phyloP scores from a whole-genome alignment of 257 asterid species.

The Solanum sitiens region DNA sequence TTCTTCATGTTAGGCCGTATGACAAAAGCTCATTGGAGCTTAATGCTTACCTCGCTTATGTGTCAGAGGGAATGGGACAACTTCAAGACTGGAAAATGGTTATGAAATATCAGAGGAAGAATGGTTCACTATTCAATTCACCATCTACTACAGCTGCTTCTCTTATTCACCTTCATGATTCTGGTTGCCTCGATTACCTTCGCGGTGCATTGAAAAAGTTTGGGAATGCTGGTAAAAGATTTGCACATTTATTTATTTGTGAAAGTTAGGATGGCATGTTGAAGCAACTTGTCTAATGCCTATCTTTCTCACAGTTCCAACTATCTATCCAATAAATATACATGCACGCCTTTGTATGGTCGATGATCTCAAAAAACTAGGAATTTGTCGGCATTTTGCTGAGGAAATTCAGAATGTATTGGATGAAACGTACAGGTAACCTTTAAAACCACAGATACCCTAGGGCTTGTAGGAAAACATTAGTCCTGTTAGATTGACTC shows the following conservation, averaged over 20 bases:
- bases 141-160: slow-evolving; percentile 93
- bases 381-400: slow-evolving; percentile 51
- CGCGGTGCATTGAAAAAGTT: slow-evolving; percentile 34
- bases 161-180: slow-evolving; percentile 33
- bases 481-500: background rate
- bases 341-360: slow-evolving; percentile 43
- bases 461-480: background rate
- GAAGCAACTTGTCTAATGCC: background rate
- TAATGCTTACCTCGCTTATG: slow-evolving; percentile 51
- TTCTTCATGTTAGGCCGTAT: slow-evolving; percentile 21
- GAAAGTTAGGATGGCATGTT: background rate
- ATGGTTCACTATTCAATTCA: slow-evolving; percentile 84
- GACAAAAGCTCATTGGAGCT: slow-evolving; percentile 26
- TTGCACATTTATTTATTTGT: background rate
- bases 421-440: slow-evolving; percentile 72
- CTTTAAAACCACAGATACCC: background rate
- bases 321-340: slow-evolving; percentile 49
- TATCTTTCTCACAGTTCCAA: slow-evolving; percentile 48
- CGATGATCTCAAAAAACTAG: slow-evolving; percentile 63
- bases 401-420: slow-evolving; percentile 45
- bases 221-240: slow-evolving; percentile 54
- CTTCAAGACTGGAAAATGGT: slow-evolving; percentile 46
- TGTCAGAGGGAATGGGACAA: slow-evolving; percentile 64
- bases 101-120: slow-evolving; percentile 61
- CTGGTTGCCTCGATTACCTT: slow-evolving; percentile 57